These are phyloP conservation scores for Dictyostelium capitatum DNA, from an alignment of 78 protist genomes.

Conservation along the genomic window DNA sequence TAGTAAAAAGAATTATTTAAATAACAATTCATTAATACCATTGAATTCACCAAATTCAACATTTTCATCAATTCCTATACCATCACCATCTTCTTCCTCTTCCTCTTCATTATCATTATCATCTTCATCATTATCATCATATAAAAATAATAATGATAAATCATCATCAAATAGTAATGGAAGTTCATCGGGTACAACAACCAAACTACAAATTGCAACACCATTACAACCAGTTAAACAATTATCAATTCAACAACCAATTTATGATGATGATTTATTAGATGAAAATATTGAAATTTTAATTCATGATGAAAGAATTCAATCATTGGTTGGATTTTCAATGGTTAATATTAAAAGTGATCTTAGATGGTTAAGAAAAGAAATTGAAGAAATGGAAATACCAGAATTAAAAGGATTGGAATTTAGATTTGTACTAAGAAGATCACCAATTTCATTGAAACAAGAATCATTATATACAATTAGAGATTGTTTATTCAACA, in stretches of 20 bases:
- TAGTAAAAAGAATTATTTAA: not conserved
- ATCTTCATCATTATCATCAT: too few relatives aligned
- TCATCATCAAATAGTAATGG: too few relatives aligned
- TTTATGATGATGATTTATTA: conserved; percentile 32
- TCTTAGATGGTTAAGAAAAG: conserved; percentile 28
- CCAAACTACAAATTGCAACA: not conserved
- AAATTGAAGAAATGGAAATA: conserved; percentile 60
- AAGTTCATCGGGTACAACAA: too few relatives aligned
- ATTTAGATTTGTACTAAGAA: conserved; percentile 50
- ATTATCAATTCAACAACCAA: conserved; percentile 6
- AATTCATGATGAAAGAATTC: conserved; percentile 64
- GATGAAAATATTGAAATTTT: conserved; percentile 44
- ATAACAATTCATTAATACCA: not conserved
- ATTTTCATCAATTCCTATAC: conserved; percentile 17
- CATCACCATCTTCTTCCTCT: conserved; percentile 7
- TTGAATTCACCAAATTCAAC: not conserved
- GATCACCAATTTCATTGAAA: conserved; percentile 47
- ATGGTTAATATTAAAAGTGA: conserved; percentile 18
- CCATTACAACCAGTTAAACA: not conserved
- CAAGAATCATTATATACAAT: conserved; percentile 19
- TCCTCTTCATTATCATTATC: too few relatives aligned
- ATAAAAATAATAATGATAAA: too few relatives aligned
- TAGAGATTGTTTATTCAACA: conserved; percentile 34
- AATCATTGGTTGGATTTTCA: conserved; percentile 31
- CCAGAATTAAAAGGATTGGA: conserved; percentile 51